These are phyloP conservation scores for Xylaria palmicola DNA, from an alignment of 495 filamentous ascomycete genomes.

Conservation along the genomic window DNA sequence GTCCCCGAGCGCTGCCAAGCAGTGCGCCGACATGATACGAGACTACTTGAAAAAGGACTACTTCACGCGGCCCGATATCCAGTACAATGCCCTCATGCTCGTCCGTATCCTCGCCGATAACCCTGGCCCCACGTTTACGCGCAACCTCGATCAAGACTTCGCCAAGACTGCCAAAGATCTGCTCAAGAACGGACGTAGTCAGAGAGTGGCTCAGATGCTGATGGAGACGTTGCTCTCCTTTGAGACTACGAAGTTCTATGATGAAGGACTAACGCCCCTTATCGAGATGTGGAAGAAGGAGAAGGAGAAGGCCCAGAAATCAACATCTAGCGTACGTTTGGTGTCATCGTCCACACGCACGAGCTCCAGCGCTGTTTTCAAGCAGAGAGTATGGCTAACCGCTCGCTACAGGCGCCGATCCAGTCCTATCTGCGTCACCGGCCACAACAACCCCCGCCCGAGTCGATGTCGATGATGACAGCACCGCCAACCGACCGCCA, in stretches of 20 bases:
- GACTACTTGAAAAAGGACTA: constrained; percentile 75
- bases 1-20: constrained; percentile 76
- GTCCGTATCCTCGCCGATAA: constrained; percentile 90
- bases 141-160: constrained; percentile 82
- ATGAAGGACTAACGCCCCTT: constrained; percentile 66
- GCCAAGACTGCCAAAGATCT: constrained; percentile 71
- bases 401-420: neutral
- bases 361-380: no score
- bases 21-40: constrained; percentile 73
- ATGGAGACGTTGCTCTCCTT: constrained; percentile 80
- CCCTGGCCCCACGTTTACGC: constrained; percentile 83
- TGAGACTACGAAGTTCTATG: constrained; percentile 62
- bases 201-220: constrained; percentile 70
- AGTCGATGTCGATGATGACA: constrained; percentile 8
- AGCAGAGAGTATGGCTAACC: neutral
- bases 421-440: constrained; percentile 16
- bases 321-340: constrained; percentile 19
- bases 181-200: constrained; percentile 68
- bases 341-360: no score
- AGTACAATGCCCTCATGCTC: constrained; percentile 97
- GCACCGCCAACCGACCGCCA: constrained; percentile 23
- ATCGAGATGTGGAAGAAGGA: constrained; percentile 89
- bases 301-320: constrained; percentile 59
- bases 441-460: neutral
- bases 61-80: constrained; percentile 59